Evolutionary conservation across 1,284 basidiomycete species (phyloP).

Genomic region (Cutaneotrichosporon sp.): DNA sequence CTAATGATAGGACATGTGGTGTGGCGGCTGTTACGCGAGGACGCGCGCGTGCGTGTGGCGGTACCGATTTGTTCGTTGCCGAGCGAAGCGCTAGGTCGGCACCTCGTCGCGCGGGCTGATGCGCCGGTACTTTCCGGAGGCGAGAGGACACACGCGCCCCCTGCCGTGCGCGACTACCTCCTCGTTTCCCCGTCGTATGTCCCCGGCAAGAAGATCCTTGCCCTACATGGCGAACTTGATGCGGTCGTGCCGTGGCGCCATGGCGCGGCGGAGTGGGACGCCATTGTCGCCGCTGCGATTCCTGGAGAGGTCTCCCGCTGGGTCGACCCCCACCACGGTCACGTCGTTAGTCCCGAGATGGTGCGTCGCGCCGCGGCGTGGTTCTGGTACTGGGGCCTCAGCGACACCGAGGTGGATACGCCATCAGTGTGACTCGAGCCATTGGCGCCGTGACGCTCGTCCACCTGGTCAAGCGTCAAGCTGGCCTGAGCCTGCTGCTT

Average conservation of each 20-base stretch:
- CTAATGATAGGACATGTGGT: constrained; percentile 5
- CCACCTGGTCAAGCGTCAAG: too few species aligned
- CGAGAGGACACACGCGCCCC: background rate
- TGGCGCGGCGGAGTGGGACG: constrained; percentile 7
- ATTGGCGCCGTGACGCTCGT: too few species aligned
- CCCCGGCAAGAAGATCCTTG: constrained; percentile 63
- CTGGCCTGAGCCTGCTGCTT: too few species aligned
- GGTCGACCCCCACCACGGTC: constrained; percentile 42
- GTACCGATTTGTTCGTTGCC: constrained; percentile 15
- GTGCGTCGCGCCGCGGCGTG: constrained; percentile 39
- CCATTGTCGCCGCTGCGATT: constrained; percentile 49
- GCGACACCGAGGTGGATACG: background rate
- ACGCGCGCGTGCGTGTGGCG: constrained; percentile 7
- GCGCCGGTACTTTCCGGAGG: too few species aligned
- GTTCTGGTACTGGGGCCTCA: constrained; percentile 39
- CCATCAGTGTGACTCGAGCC: too few species aligned
- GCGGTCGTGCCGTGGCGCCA: constrained; percentile 33
- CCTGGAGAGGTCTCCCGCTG: constrained; percentile 26
- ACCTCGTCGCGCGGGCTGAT: constrained; percentile 44
- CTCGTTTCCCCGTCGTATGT: constrained; percentile 50
- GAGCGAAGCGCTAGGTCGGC: constrained; percentile 23
- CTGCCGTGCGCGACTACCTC: background rate
- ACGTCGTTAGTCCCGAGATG: constrained; percentile 45
- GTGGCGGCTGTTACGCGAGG: constrained; percentile 31
- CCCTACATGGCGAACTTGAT: constrained; percentile 55